Base-by-base conservation (phyloP, 225 moss, liverwort and hornwort species). In the Takakia lepidozioides region DNA sequence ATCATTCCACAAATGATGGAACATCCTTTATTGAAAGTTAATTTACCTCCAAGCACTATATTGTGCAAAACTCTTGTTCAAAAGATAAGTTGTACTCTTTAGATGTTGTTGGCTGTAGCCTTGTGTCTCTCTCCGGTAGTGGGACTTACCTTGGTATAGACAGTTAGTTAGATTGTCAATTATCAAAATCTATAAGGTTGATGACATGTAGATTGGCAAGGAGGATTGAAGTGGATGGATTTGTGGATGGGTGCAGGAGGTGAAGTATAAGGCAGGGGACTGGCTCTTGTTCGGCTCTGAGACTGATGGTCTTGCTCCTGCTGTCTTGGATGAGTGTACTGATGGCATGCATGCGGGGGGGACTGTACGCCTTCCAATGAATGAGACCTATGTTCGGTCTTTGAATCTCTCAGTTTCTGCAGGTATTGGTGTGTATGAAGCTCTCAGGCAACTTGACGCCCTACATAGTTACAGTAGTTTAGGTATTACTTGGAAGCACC, bases 221-320 rank as follows among this genome's bases (percentile, higher is more conserved):
- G n/a, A n/a, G n/a, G n/a, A n/a, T n/a, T n/a, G n/a, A n/a, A n/a
- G n/a, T n/a, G 1, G 8, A 20, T 54, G 17, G 5, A 44, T 49
- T 47, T 19, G 52, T 56, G 45, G 44, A 9, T 60, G 48, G 51
- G 19, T 58, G 43, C 65, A 93, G 93, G 87, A 70, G 25, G 80
- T 91, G 21, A 71, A 60, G 36, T 91, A 81, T 52, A 85, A 59
- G 49, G 48, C 64, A 27, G 95, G 95, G 14, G 95, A 98, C 60
- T 98, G 91, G 91, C 87, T 98, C 41, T 61, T 98, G 19, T 98
- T 98, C 60, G 95, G 95, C 14, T 98, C 95, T 3, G 95, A 98
- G 73, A 85, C 82, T 24, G 85, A 91, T 9, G 95, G 95, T 10
- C 55, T 98, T 54, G 87, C 95, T 25, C 66, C 75, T 21, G 87